Base-by-base conservation (phyloP, 2,329 filamentous ascomycete genomes). In the Nothophaeocryptopus gaeumannii region DNA sequence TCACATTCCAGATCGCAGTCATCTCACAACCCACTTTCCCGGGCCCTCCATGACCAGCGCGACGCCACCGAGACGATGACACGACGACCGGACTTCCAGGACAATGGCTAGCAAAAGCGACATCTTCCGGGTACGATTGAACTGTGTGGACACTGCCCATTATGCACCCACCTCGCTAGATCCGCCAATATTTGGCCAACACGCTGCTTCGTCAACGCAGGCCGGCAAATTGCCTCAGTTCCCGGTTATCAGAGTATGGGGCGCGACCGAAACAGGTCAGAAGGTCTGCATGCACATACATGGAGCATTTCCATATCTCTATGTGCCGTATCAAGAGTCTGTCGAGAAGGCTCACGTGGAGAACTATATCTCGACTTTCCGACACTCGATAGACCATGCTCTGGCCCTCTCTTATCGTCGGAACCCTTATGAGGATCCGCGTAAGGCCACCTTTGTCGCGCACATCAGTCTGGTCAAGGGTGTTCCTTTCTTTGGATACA, bases 271-370 rank as follows among this genome's bases (percentile, higher is more conserved):
- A 67, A 93, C 89, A 0, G 93, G 93, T 0, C 91, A 97, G 71
- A 96, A 95, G 66, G 89, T 96, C 12, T 96, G 93, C 72, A 89
- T 89, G 29, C 93, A 99, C 73, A 83, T 99, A 48, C 93, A 97
- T 70, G 93, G 95, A 53, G 90, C 89, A 15, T 91, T 99, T 63
- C 93, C 93, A 1, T 99, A 99, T 66, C 75, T 97, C n/a, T 97
- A 90, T 67, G 77, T 99, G 48, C 63, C 59, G 33, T 61, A 60
- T 48, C 49, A 60, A 44, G 56, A 65, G 30, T 60, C 54, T 13
- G 14, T 44, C 13, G 63, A 64, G 14, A 50, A 57, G 32, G 47
- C 34, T 35, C 9, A 60, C 88, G 89, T 95, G 33, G 81, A 83
- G 37, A 74, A 83, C 8, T 92, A 91, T 61, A 90, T 91, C 42